Percentiles rank a stretch among this genome's conserved stretches.
Conservation (phyloP, 192 early-diverging fungal species). For the Coemansia pectinata region DNA sequence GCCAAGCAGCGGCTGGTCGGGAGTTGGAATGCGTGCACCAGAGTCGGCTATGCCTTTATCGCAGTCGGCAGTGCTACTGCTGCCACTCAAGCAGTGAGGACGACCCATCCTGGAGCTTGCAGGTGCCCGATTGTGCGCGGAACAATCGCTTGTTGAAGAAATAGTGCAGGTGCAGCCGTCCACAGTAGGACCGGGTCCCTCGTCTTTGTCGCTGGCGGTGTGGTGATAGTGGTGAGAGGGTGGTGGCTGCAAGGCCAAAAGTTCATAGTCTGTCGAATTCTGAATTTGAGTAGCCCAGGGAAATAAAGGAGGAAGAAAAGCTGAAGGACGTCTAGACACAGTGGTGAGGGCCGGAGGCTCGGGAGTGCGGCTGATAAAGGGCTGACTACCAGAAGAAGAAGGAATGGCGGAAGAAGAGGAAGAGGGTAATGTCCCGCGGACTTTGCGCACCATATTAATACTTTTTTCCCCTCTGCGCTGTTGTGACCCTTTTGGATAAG, state of each 20-base stretch:
- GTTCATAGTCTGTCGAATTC: slow-evolving; percentile 3
- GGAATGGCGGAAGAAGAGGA: background rate
- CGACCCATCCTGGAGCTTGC: slow-evolving; percentile 3
- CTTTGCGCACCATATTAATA: background rate
- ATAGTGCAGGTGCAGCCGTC: slow-evolving; percentile 6
- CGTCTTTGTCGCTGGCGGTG: background rate
- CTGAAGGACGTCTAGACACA: background rate
- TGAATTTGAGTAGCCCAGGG: background rate
- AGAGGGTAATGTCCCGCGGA: background rate
- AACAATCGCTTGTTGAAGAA: slow-evolving; percentile 7
- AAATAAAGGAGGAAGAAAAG: background rate
- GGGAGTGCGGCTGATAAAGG: background rate
- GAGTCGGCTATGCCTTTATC: slow-evolving; percentile 4
- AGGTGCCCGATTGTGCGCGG: background rate
- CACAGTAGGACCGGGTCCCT: slow-evolving; percentile 9
- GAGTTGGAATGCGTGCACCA: slow-evolving; percentile 20
- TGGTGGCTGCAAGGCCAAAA: slow-evolving; percentile 4
- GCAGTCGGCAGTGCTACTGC: slow-evolving; percentile 3
- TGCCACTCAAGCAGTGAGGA: slow-evolving; percentile 1
- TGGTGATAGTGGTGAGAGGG: background rate
- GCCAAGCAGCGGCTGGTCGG: slow-evolving; percentile 51
- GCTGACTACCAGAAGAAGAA: background rate
- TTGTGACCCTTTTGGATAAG: background rate
- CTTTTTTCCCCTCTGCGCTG: background rate
- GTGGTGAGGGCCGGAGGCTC: background rate